Evolutionary conservation across 306 rosid genomes (phyloP).

Genomic region (Fragaria iinumae): DNA sequence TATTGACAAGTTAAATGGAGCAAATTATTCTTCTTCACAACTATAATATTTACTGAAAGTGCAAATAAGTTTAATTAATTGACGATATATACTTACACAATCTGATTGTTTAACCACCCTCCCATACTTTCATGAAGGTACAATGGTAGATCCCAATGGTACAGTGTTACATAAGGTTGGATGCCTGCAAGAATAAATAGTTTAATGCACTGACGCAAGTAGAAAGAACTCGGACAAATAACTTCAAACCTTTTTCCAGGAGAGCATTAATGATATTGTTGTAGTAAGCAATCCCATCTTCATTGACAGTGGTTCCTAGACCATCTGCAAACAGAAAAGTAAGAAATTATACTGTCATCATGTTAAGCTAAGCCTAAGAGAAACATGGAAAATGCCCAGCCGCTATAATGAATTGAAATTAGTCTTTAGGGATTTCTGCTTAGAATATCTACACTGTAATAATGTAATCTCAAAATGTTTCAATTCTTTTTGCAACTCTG

Average conservation of each 20-base stretch:
- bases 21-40: background rate
- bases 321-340: slow-evolving; percentile 62
- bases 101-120: slow-evolving; percentile 81
- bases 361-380: background rate
- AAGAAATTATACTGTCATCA: slow-evolving; percentile 5
- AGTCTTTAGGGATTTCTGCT: background rate
- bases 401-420: background rate
- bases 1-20: background rate
- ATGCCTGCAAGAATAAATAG: slow-evolving; percentile 56
- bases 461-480: slow-evolving; percentile 7
- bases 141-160: slow-evolving; percentile 97
- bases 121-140: slow-evolving; percentile 81
- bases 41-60: background rate
- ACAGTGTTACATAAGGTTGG: slow-evolving; percentile 79
- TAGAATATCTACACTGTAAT: background rate
- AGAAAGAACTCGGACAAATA: slow-evolving; percentile 14
- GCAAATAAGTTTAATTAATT: background rate
- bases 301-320: slow-evolving; percentile 78
- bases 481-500: background rate
- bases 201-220: slow-evolving; percentile 22
- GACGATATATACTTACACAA: slow-evolving; percentile 53
- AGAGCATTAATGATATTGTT: slow-evolving; percentile 80
- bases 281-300: slow-evolving; percentile 74
- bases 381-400: background rate
- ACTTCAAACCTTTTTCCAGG: slow-evolving; percentile 67